phyloP scores from a whole-genome alignment of 768 basidiomycete species.

The Collybia sp. region DNA sequence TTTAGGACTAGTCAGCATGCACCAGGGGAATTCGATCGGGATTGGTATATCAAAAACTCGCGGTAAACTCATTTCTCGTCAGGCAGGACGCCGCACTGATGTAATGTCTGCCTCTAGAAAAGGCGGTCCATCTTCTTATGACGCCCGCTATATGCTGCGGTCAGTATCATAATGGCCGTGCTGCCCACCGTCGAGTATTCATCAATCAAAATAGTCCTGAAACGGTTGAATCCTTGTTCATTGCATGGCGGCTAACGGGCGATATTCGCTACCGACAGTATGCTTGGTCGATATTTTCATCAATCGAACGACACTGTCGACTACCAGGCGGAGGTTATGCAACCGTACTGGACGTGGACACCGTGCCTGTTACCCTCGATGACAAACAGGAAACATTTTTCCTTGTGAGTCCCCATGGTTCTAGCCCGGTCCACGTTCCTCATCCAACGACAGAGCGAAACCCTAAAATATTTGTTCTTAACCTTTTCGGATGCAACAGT shows the following conservation, averaged over 20 bases:
- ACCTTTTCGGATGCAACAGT: conserved; percentile 76
- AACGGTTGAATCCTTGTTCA: conserved; percentile 90
- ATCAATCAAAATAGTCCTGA: conserved; percentile 56
- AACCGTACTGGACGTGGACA: conserved; percentile 80
- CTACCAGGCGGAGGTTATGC: conserved; percentile 83
- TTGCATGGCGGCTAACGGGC: conserved; percentile 86
- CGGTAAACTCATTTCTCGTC: conserved; percentile 29
- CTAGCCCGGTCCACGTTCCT: conserved; percentile 1
- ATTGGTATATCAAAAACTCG: conserved; percentile 91
- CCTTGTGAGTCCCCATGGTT: conserved; percentile 47
- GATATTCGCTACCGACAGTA: conserved; percentile 74
- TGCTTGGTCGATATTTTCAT: conserved; percentile 89
- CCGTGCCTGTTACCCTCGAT: conserved; percentile 56
- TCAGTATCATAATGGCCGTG: conserved; percentile 17
- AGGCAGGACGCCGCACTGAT: conserved; percentile 30
- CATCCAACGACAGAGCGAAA: conserved; percentile 63
- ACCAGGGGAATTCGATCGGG: conserved; percentile 29
- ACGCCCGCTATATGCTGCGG: conserved; percentile 92
- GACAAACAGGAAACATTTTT: conserved; percentile 98
- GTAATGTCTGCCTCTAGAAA: conserved; percentile 14
- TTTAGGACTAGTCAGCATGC: conserved; percentile 38
- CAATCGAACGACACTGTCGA: conserved; percentile 82
- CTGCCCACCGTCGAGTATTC: conserved; percentile 4
- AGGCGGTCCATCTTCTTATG: conserved; percentile 47
- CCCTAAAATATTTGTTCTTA: conserved; percentile 88